Conservation (phyloP, 208 protist genomes). For the Crithidia brevicula region DNA sequence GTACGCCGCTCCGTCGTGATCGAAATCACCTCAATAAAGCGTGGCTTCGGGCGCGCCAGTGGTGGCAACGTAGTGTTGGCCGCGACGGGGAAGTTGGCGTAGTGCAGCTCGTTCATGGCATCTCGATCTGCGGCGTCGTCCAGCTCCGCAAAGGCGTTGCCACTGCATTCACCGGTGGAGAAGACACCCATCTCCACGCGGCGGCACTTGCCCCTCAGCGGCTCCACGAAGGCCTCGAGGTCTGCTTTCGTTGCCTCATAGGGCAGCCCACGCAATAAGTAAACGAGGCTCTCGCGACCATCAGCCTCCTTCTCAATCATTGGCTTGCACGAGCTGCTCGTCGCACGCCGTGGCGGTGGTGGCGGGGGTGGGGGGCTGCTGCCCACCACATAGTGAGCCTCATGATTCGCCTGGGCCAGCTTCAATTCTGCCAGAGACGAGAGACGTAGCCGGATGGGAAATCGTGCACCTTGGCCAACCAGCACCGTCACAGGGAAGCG, state of each 20-base stretch:
- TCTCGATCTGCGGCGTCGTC: not conserved
- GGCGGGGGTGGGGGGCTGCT: not conserved
- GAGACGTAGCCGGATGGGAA: not conserved
- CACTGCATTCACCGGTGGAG: not conserved
- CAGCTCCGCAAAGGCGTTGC: slow-evolving; percentile 6
- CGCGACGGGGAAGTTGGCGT: not conserved
- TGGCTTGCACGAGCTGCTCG: too few relatives aligned
- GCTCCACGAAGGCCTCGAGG: not conserved
- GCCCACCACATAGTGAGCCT: not conserved
- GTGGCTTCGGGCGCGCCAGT: not conserved
- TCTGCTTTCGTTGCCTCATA: not conserved
- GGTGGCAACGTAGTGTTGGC: not conserved
- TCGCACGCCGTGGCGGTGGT: too few relatives aligned
- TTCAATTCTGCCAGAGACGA: not conserved
- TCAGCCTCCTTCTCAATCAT: not conserved
- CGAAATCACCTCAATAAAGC: slow-evolving; percentile 5
- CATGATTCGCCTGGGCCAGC: not conserved
- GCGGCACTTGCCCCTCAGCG: not conserved
- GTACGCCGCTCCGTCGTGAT: not conserved
- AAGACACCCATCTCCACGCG: not conserved
- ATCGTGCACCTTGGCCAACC: not conserved
- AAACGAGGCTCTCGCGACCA: not conserved
- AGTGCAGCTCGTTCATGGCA: not conserved
- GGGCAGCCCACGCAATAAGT: not conserved
- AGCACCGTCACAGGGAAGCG: not conserved